These are phyloP conservation scores for Heritiera fomes DNA, from an alignment of 345 rosid species.

Conservation along the genomic window DNA sequence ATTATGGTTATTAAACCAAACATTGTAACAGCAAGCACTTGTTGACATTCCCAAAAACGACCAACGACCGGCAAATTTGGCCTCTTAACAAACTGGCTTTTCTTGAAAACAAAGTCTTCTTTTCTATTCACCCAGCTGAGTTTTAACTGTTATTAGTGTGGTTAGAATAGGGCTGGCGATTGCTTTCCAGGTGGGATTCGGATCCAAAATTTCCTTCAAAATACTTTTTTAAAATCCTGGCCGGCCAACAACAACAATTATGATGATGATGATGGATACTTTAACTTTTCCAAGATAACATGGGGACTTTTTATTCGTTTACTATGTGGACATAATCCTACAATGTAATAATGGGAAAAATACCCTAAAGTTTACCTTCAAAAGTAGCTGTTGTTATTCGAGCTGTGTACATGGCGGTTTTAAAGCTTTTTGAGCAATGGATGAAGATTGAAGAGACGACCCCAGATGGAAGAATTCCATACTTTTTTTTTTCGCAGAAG, in stretches of 20 bases:
- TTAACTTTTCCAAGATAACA: slow-evolving; percentile 27
- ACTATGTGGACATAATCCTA: slow-evolving; percentile 7
- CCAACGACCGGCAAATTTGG: slow-evolving; percentile 24
- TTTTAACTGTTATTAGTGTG: slow-evolving; percentile 9
- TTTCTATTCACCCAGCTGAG: slow-evolving; percentile 13
- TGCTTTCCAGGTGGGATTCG: slow-evolving; percentile 45
- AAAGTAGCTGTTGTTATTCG: slow-evolving; percentile 17
- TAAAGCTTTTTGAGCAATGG: slow-evolving; percentile 16
- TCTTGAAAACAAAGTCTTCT: slow-evolving; percentile 38
- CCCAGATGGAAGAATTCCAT: not conserved
- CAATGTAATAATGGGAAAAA: not conserved
- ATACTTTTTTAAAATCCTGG: slow-evolving; percentile 26
- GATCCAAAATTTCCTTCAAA: not conserved
- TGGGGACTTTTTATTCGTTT: slow-evolving; percentile 23
- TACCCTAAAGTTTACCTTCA: slow-evolving; percentile 12
- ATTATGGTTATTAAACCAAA: slow-evolving; percentile 5
- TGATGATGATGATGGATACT: slow-evolving; percentile 37
- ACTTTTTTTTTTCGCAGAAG: not conserved
- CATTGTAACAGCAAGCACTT: slow-evolving; percentile 25
- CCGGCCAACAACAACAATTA: slow-evolving; percentile 35
- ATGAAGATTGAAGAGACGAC: not conserved
- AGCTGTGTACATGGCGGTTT: slow-evolving; percentile 7
- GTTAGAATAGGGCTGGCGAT: slow-evolving; percentile 22
- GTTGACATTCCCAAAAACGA: not conserved
- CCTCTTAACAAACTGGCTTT: slow-evolving; percentile 32